Evolutionary conservation across 228 moss, liverwort and hornwort genomes (phyloP).

Genomic region (Sphagnum magellanicum): DNA sequence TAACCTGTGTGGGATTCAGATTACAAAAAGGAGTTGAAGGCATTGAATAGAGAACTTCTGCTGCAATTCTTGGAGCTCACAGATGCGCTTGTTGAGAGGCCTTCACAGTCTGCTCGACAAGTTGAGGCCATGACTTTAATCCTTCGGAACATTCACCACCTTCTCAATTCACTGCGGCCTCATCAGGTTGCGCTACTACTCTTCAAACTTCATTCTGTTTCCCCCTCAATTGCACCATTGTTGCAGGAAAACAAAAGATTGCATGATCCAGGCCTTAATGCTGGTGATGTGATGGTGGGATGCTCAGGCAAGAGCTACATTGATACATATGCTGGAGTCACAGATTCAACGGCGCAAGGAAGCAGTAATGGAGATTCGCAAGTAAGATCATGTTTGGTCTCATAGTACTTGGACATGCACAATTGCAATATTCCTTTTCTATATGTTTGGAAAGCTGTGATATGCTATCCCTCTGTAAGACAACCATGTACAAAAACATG

Average conservation of each 20-base stretch:
- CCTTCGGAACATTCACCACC: conserved; percentile 89
- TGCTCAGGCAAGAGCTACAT: conserved; percentile 81
- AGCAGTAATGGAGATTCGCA: conserved; percentile 74
- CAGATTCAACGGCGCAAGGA: conserved; percentile 74
- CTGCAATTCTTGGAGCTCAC: conserved; percentile 93
- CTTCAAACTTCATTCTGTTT: no score
- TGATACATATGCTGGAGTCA: conserved; percentile 82
- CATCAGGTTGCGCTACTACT: conserved; percentile 55
- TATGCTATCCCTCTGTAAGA: neutral
- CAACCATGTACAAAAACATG: neutral
- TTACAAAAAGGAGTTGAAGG: conserved; percentile 81
- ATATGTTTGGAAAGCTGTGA: neutral
- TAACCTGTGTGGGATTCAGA: conserved; percentile 27
- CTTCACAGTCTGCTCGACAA: conserved; percentile 91
- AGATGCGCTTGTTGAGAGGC: conserved; percentile 87
- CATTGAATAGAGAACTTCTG: conserved; percentile 78
- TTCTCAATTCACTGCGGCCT: conserved; percentile 86
- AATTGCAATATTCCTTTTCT: neutral
- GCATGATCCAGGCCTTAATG: no score
- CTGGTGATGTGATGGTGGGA: neutral
- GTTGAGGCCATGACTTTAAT: conserved; percentile 94
- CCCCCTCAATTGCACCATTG: no score
- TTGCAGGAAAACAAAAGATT: no score
- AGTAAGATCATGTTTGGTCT: conserved; percentile 26
- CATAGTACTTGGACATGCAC: neutral